These are phyloP conservation scores for Ascochyta lentis DNA, from an alignment of 2,329 filamentous ascomycete genomes.

Conservation along the genomic window DNA sequence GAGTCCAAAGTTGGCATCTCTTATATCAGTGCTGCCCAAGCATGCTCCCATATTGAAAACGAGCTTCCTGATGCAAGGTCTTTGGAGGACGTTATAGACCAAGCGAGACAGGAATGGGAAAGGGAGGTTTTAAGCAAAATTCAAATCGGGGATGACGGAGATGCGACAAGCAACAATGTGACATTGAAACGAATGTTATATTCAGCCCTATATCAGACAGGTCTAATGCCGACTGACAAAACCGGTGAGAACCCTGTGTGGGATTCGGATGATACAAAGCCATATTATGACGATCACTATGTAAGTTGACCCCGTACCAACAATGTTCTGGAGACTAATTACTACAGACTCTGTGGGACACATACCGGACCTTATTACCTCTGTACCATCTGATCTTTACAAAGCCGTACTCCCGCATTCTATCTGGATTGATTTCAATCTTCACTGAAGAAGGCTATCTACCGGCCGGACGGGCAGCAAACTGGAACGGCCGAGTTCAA, in stretches of 20 bases:
- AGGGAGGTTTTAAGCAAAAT: no score
- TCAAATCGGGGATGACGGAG: no score
- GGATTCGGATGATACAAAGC: constrained; percentile 30
- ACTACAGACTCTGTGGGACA: constrained; percentile 20
- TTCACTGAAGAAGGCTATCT: constrained; percentile 41
- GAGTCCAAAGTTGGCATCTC: no score
- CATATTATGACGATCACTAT: constrained; percentile 48
- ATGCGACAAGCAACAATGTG: no score
- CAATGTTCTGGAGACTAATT: not conserved
- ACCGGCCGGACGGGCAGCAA: constrained; percentile 43
- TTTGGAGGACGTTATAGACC: no score
- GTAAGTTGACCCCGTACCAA: not conserved
- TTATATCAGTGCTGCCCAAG: no score
- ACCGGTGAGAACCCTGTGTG: constrained; percentile 38
- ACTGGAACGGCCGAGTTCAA: constrained; percentile 45
- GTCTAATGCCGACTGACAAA: constrained; percentile 48
- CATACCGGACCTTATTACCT: constrained; percentile 19
- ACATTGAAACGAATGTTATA: constrained; percentile 40
- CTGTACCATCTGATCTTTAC: constrained; percentile 27
- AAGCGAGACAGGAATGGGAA: no score
- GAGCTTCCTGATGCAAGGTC: no score
- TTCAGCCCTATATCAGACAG: constrained; percentile 39
- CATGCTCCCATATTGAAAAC: no score
- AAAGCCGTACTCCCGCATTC: constrained; percentile 12
- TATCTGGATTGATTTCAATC: constrained; percentile 22